A percentile compares a stretch with the other conserved stretches of the same genome.
phyloP scores from a whole-genome alignment of 208 protist species.

The Leishmania gerbilli region DNA sequence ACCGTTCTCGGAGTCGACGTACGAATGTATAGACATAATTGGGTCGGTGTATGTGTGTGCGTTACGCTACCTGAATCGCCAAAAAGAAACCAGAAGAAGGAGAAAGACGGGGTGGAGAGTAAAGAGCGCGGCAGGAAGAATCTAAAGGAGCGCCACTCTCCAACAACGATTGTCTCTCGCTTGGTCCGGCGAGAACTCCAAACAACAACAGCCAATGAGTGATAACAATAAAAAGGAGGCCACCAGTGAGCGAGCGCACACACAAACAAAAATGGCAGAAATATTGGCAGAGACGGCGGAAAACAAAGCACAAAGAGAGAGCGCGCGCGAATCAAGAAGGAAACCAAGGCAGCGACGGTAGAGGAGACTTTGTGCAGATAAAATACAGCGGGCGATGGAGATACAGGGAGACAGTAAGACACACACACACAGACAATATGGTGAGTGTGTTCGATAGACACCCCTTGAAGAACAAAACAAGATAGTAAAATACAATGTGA shows the following conservation, averaged over 20 bases:
- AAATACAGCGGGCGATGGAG: too few relatives aligned
- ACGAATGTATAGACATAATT: constrained; percentile 10
- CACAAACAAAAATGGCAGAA: neutral
- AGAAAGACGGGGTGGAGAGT: neutral
- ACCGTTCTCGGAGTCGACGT: constrained; percentile 29
- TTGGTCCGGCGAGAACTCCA: neutral
- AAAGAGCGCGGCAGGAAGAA: neutral
- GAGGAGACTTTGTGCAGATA: neutral
- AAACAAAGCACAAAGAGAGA: neutral
- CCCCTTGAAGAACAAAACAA: neutral
- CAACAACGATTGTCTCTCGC: neutral
- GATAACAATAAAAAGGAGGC: neutral
- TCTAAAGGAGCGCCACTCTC: neutral
- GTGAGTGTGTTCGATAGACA: neutral
- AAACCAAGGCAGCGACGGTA: neutral
- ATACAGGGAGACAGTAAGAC: neutral
- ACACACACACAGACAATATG: neutral
- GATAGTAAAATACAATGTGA: neutral
- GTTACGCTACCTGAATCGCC: neutral
- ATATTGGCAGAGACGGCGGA: neutral
- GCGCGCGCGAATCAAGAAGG: neutral
- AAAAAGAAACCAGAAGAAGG: neutral
- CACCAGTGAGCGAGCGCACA: neutral
- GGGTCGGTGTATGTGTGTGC: neutral
- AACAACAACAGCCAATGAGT: neutral